phyloP scores from a whole-genome alignment of 768 basidiomycete species.

The Boletus sp. region DNA sequence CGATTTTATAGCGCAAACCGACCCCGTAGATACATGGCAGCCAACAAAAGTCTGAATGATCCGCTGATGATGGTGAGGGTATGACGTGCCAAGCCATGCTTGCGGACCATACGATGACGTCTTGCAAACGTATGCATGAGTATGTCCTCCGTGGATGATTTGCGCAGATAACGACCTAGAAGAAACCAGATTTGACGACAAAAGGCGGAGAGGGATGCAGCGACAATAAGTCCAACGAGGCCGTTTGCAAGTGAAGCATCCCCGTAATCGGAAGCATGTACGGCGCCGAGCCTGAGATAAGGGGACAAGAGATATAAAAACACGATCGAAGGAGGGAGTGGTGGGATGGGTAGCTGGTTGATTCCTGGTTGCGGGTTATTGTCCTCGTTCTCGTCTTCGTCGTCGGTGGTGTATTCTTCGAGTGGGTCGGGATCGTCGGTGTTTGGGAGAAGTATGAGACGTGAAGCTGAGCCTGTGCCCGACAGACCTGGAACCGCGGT shows the following conservation, averaged over 20 bases:
- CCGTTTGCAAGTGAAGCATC: slow-evolving; percentile 47
- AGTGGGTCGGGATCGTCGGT: slow-evolving; percentile 40
- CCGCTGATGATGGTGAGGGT: slow-evolving; percentile 46
- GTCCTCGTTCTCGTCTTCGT: slow-evolving; percentile 41
- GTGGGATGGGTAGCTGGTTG: slow-evolving; percentile 33
- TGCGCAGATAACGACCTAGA: slow-evolving; percentile 69
- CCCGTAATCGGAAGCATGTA: slow-evolving; percentile 50
- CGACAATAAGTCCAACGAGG: slow-evolving; percentile 48
- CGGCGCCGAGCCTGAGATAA: slow-evolving; percentile 68
- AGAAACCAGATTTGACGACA: slow-evolving; percentile 74
- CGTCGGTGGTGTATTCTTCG: slow-evolving; percentile 41
- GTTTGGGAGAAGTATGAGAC: slow-evolving; percentile 64
- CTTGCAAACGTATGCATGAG: slow-evolving; percentile 60
- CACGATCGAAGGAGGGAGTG: slow-evolving; percentile 54
- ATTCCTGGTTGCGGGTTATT: slow-evolving; percentile 4
- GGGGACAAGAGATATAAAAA: slow-evolving; percentile 71
- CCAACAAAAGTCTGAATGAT: slow-evolving; percentile 48
- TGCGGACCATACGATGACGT: slow-evolving; percentile 49
- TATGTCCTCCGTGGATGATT: slow-evolving; percentile 64
- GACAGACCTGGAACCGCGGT: slow-evolving; percentile 13
- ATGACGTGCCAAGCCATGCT: slow-evolving; percentile 42
- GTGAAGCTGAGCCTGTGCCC: slow-evolving; percentile 45
- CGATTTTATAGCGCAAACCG: slow-evolving; percentile 27
- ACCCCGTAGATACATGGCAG: slow-evolving; percentile 68
- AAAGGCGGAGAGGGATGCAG: slow-evolving; percentile 58